Evolutionary conservation across 805 yeast genomes (phyloP), one percentile per base, ranked within the genome.

Genomic region (Yamadazyma sp.): DNA sequence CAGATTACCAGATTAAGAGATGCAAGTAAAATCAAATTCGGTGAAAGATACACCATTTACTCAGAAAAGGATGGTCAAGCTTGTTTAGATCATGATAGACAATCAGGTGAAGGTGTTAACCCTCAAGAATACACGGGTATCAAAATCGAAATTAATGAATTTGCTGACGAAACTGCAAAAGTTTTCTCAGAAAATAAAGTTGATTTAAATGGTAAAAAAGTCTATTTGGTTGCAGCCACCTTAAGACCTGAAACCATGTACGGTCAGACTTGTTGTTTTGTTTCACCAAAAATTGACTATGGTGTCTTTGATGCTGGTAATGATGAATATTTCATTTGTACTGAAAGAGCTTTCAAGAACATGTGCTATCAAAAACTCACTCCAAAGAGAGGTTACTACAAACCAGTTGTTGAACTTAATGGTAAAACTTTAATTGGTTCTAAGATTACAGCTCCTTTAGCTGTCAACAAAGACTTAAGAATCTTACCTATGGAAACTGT

Each of bases 1-100:
- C 96, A 88, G 65, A 86, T 93, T 79, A 86, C 82, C 65, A 73
- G 82, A 57, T 78, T 93, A 60, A 86, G 80, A 69, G 88, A 78
- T 30, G 66, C 74, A 40, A 95, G 91, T 45, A 91, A 87, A 68
- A 88, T 93, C 69, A 93, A 91, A 71, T 93, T 93, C 51, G 98
- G 98, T 63, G 95, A 91, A 71, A 82, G 98, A 69, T 86, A 88
- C 73, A 93, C 98, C 48, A 86, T 93, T 54, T 93, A 86, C 69
- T 89, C 98, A 27, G 95, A 88, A 58, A 91, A 86, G 68, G 98
- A 93, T 65, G 97, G 97, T 47, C 98, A 93, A 73, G 94, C 98
- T 25, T 93, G 98, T 74, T 89, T 93, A 91, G 98, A 93, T 65
- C 98, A 93, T 64, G 98, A 93, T 66, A 82, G 98, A 74, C 84